Evolutionary conservation across 176 grass and related monocot genomes (phyloP).

Genomic region (Chloris gayana): DNA sequence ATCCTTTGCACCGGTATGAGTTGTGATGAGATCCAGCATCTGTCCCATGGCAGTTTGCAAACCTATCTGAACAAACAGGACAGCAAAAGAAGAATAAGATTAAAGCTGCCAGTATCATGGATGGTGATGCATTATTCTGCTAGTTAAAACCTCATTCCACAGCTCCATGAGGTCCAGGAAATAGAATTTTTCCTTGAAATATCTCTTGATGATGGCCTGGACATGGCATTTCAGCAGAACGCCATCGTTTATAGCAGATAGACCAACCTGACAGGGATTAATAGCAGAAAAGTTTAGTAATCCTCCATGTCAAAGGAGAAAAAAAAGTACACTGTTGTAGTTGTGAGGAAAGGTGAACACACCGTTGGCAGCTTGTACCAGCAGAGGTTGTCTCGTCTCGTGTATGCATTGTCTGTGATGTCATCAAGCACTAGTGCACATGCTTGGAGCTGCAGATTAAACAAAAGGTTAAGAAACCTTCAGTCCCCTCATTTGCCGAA

Average conservation of each 20-base stretch:
- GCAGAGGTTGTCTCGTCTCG: conserved; percentile 62
- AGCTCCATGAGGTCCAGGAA: conserved; percentile 62
- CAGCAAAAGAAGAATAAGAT: background rate
- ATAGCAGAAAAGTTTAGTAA: background rate
- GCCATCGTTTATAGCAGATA: conserved; percentile 67
- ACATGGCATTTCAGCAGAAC: conserved; percentile 67
- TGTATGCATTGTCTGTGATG: conserved; percentile 73
- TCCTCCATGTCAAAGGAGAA: background rate
- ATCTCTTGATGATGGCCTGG: conserved; percentile 62
- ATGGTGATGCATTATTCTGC: background rate
- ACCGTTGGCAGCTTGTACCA: conserved; percentile 64
- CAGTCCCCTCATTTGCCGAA: background rate
- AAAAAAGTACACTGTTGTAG: background rate
- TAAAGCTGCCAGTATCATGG: background rate
- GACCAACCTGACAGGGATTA: conserved; percentile 48
- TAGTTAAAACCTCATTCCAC: conserved; percentile 52
- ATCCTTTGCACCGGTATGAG: conserved; percentile 57
- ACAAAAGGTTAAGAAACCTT: background rate
- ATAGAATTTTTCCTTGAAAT: conserved; percentile 63
- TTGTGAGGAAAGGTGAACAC: background rate
- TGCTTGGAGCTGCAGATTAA: conserved; percentile 61
- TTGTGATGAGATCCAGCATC: conserved; percentile 74
- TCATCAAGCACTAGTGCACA: conserved; percentile 70
- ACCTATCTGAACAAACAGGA: conserved; percentile 46
- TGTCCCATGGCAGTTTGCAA: conserved; percentile 69